Evolutionary conservation across 1,284 basidiomycete species (phyloP).

Genomic region (Termitomyces sp.): DNA sequence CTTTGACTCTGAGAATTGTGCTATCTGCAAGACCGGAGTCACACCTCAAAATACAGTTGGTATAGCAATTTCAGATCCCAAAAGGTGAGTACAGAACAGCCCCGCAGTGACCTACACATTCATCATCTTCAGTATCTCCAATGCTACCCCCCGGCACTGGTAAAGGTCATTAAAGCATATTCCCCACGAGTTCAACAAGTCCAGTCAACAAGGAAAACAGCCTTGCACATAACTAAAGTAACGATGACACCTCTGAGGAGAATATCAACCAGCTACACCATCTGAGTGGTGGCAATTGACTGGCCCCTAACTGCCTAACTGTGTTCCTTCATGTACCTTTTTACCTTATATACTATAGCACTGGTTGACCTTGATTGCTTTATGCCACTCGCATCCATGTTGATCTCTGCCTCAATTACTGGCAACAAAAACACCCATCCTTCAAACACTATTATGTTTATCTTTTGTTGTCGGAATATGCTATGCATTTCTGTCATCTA

Average conservation of each 20-base stretch:
- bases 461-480: slow-evolving; percentile 30
- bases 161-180: slow-evolving; percentile 48
- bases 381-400: slow-evolving; percentile 17
- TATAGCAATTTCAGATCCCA: slow-evolving; percentile 91
- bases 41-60: slow-evolving; percentile 85
- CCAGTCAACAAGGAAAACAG: slow-evolving; percentile 63
- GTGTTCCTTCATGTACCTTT: slow-evolving; percentile 11
- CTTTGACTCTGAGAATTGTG: slow-evolving; percentile 98
- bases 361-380: slow-evolving; percentile 13
- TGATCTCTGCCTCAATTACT: slow-evolving; percentile 20
- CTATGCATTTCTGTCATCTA: slow-evolving; percentile 16
- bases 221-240: slow-evolving; percentile 39
- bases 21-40: slow-evolving; percentile 90
- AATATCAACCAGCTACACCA: slow-evolving; percentile 1
- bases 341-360: slow-evolving; percentile 17
- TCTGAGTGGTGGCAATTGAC: slow-evolving; percentile 10
- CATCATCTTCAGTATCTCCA: slow-evolving; percentile 55
- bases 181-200: slow-evolving; percentile 62
- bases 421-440: slow-evolving; percentile 21
- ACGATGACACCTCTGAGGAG: slow-evolving; percentile 22
- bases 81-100: slow-evolving; percentile 59
- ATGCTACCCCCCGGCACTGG: slow-evolving; percentile 59
- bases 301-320: slow-evolving; percentile 1
- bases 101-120: not conserved
- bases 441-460: slow-evolving; percentile 25